A percentile compares a stretch with the other conserved stretches of the same genome.
These are phyloP conservation scores for Crithidia thermophila DNA, from an alignment of 208 protist genomes.

Conservation along the genomic window DNA sequence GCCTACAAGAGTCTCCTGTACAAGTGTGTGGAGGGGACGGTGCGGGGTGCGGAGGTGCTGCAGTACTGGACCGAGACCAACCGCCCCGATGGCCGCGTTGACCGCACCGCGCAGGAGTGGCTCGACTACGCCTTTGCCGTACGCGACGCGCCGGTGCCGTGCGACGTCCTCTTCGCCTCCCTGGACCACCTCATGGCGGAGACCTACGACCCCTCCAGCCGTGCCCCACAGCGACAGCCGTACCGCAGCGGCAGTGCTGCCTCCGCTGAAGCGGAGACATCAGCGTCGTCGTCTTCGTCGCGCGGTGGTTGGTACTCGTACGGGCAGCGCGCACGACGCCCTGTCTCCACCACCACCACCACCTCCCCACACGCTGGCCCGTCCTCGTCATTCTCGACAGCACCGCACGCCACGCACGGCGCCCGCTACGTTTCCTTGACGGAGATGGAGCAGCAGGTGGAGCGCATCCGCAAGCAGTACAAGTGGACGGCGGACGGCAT, in stretches of 20 bases:
- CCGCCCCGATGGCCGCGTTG: conserved; percentile 58
- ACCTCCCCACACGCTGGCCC: background rate
- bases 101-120: conserved; percentile 69
- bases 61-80: conserved; percentile 82
- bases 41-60: conserved; percentile 66
- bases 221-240: conserved; percentile 6
- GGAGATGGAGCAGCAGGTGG: conserved; percentile 72
- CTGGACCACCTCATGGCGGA: conserved; percentile 48
- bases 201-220: background rate
- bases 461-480: conserved; percentile 45
- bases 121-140: conserved; percentile 61
- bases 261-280: background rate
- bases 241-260: too few species aligned
- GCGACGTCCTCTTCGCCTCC: conserved; percentile 79
- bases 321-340: background rate
- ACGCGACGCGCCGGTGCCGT: conserved; percentile 43
- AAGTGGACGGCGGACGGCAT: conserved; percentile 73
- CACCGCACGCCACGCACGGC: too few species aligned
- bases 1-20: conserved; percentile 42
- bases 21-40: conserved; percentile 61
- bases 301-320: conserved; percentile 5
- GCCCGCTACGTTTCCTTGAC: conserved; percentile 55
- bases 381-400: background rate
- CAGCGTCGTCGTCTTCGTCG: conserved; percentile 4
- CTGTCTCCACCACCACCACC: background rate